Base-by-base conservation (phyloP, 176 grass and related monocot genomes). In the Oryza punctata region DNA sequence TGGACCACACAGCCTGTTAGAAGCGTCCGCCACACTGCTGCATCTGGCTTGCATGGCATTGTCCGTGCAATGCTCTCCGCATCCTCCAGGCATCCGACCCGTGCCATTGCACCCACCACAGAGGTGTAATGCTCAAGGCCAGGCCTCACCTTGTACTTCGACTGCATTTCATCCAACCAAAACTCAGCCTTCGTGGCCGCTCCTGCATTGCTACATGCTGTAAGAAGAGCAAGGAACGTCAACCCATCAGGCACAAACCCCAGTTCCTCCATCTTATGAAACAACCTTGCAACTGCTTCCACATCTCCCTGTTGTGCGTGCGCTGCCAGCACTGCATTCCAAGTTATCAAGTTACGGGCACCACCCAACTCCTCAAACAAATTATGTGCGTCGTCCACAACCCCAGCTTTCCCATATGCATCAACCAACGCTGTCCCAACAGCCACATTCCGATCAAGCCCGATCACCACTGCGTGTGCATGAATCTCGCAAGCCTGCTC, bases 11-110 rank as follows among this genome's bases (percentile, higher is more conserved):
- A 86, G n/a, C 84, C 87, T 23, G 81, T 68, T 3, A 92, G 81
- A 41, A 92, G 76, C 0, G 79, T 89, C 59, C 71, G 70, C 87
- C 91, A 89, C 6, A 89, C 87, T 12, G 77, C 84, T 67, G 84
- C 91, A 84, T 89, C 84, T 1, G 81, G 87, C 38, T 89, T 45
- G 47, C 84, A 87, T 18, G 84, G 77, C 87, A 92, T 89, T 72
- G 65, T 87, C 33, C 33, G 19, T 12, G 70, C 76, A n/a, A 85
- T 9, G 7, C 23, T 28, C 35, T 87, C 72, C 26, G 91, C 91
- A 32, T 89, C 84, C 28, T 69, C 72, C 3, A 92, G 74, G 52
- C 65, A 47, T 5, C 84, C 84, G 15, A 84, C 81, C 19, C 76
- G 63, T 63, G 87, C 87, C 80, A 92, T 79, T n/a, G 54, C 80